These are phyloP conservation scores for Citrullus colocynthis DNA, from an alignment of 306 rosid genomes.

Conservation along the genomic window DNA sequence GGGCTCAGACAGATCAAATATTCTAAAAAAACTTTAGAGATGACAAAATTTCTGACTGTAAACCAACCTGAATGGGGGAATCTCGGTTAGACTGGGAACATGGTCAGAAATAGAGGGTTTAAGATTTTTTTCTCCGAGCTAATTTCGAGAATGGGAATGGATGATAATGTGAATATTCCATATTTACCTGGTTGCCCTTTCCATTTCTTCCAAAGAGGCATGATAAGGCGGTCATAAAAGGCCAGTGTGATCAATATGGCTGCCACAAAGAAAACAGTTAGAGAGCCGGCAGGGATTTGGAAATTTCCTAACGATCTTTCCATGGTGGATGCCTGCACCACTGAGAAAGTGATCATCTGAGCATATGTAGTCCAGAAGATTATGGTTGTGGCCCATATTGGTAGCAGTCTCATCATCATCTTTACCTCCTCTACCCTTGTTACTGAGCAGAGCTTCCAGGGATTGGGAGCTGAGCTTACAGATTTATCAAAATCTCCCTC, in stretches of 20 bases:
- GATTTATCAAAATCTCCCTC: slow-evolving; percentile 48
- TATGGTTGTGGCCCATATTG: slow-evolving; percentile 93
- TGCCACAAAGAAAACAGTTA: slow-evolving; percentile 70
- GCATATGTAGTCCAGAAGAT: slow-evolving; percentile 88
- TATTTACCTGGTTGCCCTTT: slow-evolving; percentile 66
- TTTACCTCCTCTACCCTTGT: slow-evolving; percentile 88
- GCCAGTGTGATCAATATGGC: slow-evolving; percentile 67
- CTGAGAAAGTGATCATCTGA: slow-evolving; percentile 89
- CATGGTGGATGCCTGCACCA: slow-evolving; percentile 94
- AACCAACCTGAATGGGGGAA: not conserved
- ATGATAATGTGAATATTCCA: not conserved
- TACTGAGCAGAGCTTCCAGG: slow-evolving; percentile 65
- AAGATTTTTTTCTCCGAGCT: not conserved
- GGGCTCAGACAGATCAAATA: not conserved
- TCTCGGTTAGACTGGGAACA: not conserved
- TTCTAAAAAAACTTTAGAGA: not conserved
- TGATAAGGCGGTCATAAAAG: slow-evolving; percentile 57
- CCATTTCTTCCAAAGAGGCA: slow-evolving; percentile 74
- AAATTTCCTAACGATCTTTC: slow-evolving; percentile 45
- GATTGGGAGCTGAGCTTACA: slow-evolving; percentile 35
- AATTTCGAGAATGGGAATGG: not conserved
- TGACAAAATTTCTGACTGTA: not conserved
- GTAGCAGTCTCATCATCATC: slow-evolving; percentile 72
- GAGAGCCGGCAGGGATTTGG: slow-evolving; percentile 86
- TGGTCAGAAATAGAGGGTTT: not conserved